Percentiles rank a stretch among this genome's conserved stretches.
These are phyloP conservation scores for Aspergillus panamensis DNA, from an alignment of 495 filamentous ascomycete species.

Conservation along the genomic window DNA sequence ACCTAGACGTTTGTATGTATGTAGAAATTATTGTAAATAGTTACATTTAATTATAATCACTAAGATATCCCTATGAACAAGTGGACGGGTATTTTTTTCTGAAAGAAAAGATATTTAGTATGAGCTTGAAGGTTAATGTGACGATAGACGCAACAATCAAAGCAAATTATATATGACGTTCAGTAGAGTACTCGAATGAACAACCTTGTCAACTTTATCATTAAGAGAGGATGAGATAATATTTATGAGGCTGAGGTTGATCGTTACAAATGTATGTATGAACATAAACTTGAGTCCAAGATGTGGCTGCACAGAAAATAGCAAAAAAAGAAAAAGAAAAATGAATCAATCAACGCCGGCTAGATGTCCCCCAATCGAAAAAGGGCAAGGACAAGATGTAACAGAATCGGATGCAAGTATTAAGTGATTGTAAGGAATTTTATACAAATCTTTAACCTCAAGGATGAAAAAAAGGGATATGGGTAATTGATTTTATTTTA, in stretches of 20 bases:
- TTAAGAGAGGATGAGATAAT: not conserved
- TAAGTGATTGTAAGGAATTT: conserved; percentile 9
- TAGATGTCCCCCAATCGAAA: not conserved
- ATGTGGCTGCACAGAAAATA: not conserved
- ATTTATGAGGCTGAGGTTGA: not conserved
- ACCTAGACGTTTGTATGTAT: too few relatives aligned
- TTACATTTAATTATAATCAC: too few relatives aligned
- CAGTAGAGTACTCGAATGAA: not conserved
- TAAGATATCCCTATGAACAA: too few relatives aligned
- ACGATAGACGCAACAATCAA: too few relatives aligned
- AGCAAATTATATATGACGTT: too few relatives aligned
- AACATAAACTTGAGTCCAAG: conserved; percentile 5
- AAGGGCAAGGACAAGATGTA: not conserved
- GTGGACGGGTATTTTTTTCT: too few relatives aligned
- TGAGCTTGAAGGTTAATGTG: too few relatives aligned
- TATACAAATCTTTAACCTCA: conserved; percentile 6
- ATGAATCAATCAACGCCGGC: conserved; percentile 5
- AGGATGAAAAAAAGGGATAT: not conserved
- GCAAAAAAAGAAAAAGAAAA: not conserved
- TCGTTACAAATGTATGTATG: not conserved
- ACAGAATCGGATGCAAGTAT: conserved; percentile 3
- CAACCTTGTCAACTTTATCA: not conserved
- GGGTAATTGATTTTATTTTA: not conserved
- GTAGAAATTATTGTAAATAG: too few relatives aligned
- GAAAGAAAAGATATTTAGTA: too few relatives aligned